Conservation (phyloP, 2,329 filamentous ascomycete species). For the Arthrobotrys sinensis region DNA sequence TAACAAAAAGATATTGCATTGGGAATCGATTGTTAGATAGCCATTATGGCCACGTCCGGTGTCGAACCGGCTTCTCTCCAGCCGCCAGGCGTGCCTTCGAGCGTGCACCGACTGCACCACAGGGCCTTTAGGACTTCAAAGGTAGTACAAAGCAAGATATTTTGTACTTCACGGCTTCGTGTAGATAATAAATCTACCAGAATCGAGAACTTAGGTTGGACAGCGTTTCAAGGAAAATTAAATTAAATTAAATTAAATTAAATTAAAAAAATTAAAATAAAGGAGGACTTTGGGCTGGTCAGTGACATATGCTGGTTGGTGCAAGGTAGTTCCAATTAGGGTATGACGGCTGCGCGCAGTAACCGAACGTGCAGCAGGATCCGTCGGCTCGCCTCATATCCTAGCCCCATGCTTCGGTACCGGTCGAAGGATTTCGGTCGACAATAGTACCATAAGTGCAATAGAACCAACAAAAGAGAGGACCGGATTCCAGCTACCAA, state of each 20-base stretch:
- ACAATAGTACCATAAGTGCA: conserved; percentile 5
- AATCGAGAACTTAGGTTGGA: neutral
- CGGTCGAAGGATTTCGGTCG: neutral
- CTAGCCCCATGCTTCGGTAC: too few relatives aligned
- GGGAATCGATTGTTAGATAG: neutral
- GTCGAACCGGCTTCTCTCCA: conserved; percentile 39
- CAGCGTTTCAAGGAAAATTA: too few relatives aligned
- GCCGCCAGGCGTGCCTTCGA: neutral
- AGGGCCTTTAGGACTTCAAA: conserved; percentile 1
- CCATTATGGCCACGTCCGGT: conserved; percentile 33
- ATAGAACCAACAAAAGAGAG: conserved; percentile 7
- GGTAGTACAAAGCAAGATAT: neutral
- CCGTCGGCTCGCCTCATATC: too few relatives aligned
- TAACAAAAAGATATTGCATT: neutral
- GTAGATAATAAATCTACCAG: too few relatives aligned
- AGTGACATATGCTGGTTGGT: too few relatives aligned
- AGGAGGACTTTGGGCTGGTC: too few relatives aligned
- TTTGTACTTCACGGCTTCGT: too few relatives aligned
- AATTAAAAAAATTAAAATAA: too few relatives aligned
- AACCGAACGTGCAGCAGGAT: too few relatives aligned
- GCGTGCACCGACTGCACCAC: conserved; percentile 39
- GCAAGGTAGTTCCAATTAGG: too few relatives aligned
- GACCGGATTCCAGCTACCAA: neutral
- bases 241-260: too few relatives aligned
- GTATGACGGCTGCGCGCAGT: too few relatives aligned